Base-by-base conservation (phyloP, 768 basidiomycete genomes). In the Hortiboletus flavorubellus region DNA sequence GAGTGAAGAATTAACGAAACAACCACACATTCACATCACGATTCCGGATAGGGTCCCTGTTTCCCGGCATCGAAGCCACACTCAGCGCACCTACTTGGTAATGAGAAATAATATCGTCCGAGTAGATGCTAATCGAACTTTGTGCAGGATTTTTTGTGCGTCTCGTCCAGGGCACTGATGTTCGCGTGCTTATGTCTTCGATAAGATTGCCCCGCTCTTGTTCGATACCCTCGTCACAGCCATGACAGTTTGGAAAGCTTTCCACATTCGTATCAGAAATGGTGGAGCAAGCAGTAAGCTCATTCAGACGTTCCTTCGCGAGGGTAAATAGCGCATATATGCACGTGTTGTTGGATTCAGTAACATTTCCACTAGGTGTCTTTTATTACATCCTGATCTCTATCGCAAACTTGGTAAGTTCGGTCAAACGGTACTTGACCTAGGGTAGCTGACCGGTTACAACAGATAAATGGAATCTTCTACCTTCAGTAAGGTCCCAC, bases 311-410 rank as follows among this genome's bases (percentile, higher is more conserved):
- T 91, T 91, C 71, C 76, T 91, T 60, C 86, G 87, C 49, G 89
- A 91, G 77, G 89, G 87, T 85, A 64, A 35, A 68, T 61, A 16
- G 23, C 37, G 37, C 43, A 52, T 54, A 43, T 50, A 53, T 54
- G 30, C 43, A 30, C 46, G 38, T 45, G 21, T 31, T 34, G 31
- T 43, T 43, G 23, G 7, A 33, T 30, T 11, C 16, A 43, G 14
- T 58, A 30, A 50, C 46, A 46, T 45, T 40, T 49, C 31, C 40
- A 29, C 9, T 46, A 61, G 87, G 89, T 58, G 84, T 91, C 57
- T 91, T 91, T 69, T 92, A 91, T 65, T 92, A 90, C 65, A 79
- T 92, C 55, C 71, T 92, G 59, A 91, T 92, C 66, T 91, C 89
- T n/a, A 83, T 91, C 48, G 89, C 89, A 46, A 92, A 92, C 73